Percentiles rank a stretch among this genome's conserved stretches.
These are phyloP conservation scores for Garcia nutans DNA, from an alignment of 345 rosid species.

Conservation along the genomic window DNA sequence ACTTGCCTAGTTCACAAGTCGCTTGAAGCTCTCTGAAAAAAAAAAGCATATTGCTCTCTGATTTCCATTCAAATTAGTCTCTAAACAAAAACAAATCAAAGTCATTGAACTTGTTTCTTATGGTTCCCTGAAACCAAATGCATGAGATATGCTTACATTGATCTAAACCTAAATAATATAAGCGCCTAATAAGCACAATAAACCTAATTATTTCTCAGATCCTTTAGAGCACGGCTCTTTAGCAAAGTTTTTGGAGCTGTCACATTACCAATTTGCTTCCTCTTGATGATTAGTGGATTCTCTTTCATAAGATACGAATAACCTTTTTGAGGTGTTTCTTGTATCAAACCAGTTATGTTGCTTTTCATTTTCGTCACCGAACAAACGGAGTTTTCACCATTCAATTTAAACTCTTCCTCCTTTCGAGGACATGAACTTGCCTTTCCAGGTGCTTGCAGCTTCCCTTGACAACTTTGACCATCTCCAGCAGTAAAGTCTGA, in stretches of 20 bases:
- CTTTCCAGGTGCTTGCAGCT: conserved; percentile 9
- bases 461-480: conserved; percentile 4
- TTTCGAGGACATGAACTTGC: conserved; percentile 9
- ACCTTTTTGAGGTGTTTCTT: conserved; percentile 21
- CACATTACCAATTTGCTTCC: conserved; percentile 7
- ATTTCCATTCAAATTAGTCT: too few relatives aligned
- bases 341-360: conserved; percentile 5
- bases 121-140: background rate
- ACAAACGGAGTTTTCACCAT: background rate
- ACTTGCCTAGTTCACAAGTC: too few relatives aligned
- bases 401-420: conserved; percentile 2
- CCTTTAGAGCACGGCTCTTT: conserved; percentile 32
- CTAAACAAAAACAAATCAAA: too few relatives aligned
- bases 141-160: conserved; percentile 18
- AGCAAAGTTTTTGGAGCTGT: conserved; percentile 24
- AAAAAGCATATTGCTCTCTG: too few relatives aligned
- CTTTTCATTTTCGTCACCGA: conserved; percentile 17
- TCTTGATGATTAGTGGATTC: conserved; percentile 22
- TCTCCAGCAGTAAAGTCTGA: conserved; percentile 20
- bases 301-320: conserved; percentile 28
- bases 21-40: too few relatives aligned
- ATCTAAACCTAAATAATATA: too few relatives aligned
- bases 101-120: too few relatives aligned
- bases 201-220: conserved; percentile 22
- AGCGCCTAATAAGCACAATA: background rate